phyloP scores from a whole-genome alignment of 2,329 filamentous ascomycete genomes.

The Parastagonospora nodorum region DNA sequence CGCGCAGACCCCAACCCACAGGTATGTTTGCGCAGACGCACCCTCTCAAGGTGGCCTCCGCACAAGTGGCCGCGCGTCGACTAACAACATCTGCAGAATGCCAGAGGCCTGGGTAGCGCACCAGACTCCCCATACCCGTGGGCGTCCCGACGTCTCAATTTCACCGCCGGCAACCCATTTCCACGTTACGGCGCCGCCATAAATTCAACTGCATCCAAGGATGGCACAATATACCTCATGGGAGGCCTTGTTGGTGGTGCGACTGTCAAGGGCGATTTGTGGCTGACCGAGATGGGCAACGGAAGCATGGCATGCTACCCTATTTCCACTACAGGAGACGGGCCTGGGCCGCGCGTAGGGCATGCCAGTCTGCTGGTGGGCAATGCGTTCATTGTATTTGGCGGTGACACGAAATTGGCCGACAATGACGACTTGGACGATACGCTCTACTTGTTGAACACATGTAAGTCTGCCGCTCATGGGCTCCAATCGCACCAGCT shows the following conservation, averaged over 20 bases:
- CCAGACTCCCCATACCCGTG: constrained; percentile 90
- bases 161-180: constrained; percentile 87
- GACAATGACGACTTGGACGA: constrained; percentile 91
- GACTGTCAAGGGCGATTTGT: constrained; percentile 94
- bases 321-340: constrained; percentile 87
- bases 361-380: constrained; percentile 93
- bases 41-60: no score
- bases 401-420: constrained; percentile 96
- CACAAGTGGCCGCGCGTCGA: neutral
- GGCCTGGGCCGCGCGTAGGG: constrained; percentile 91
- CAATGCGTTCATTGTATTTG: constrained; percentile 98
- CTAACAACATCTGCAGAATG: constrained; percentile 27
- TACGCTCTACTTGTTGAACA: constrained; percentile 94
- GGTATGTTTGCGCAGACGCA: constrained; percentile 45
- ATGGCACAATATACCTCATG: constrained; percentile 98
- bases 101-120: constrained; percentile 48
- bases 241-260: constrained; percentile 93
- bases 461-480: constrained; percentile 68
- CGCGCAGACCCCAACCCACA: constrained; percentile 61
- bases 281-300: constrained; percentile 90
- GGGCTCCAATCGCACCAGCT: constrained; percentile 15
- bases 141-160: constrained; percentile 88
- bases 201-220: constrained; percentile 89
- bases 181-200: constrained; percentile 96
- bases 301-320: constrained; percentile 89